A percentile compares a stretch with the other conserved stretches of the same genome.
Conservation (phyloP, 192 early-diverging fungal species). For the Rhizoclosmatium sp. region DNA sequence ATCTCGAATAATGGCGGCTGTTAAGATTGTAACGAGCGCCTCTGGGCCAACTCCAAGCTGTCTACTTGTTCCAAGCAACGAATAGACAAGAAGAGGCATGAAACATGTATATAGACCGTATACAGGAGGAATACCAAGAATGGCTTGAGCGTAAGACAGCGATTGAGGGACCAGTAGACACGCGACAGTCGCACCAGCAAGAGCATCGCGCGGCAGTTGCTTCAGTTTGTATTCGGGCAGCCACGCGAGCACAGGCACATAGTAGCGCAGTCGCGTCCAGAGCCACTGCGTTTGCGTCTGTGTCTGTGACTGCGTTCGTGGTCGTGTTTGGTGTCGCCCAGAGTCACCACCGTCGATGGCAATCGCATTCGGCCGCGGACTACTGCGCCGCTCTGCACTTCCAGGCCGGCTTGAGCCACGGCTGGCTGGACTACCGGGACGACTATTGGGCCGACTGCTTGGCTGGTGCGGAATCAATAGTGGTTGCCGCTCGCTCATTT, state of each 20-base stretch:
- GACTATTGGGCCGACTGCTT: too few species aligned
- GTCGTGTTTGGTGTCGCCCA: too few species aligned
- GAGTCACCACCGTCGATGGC: too few species aligned
- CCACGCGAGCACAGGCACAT: constrained; percentile 94
- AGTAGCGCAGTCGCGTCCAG: constrained; percentile 80
- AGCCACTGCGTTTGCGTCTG: not conserved
- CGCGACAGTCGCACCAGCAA: constrained; percentile 84
- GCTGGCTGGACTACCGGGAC: too few species aligned
- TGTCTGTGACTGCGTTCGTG: too few species aligned
- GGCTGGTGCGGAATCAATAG: too few species aligned
- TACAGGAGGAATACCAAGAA: constrained; percentile 85
- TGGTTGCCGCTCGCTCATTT: too few species aligned
- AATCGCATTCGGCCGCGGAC: too few species aligned
- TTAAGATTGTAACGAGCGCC: constrained; percentile 81
- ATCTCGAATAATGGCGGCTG: constrained; percentile 71
- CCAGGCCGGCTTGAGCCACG: too few species aligned
- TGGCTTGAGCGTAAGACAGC: constrained; percentile 88
- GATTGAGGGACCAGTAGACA: constrained; percentile 60
- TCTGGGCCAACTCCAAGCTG: constrained; percentile 84
- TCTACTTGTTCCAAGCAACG: constrained; percentile 85
- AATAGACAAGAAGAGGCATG: constrained; percentile 84
- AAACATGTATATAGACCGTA: constrained; percentile 91
- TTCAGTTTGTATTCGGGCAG: constrained; percentile 78
- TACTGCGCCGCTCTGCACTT: too few species aligned
- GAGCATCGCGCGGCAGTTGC: constrained; percentile 75